Base-by-base conservation (phyloP, 108 stramenopile genomes). In the Cyclotella kingstonii region DNA sequence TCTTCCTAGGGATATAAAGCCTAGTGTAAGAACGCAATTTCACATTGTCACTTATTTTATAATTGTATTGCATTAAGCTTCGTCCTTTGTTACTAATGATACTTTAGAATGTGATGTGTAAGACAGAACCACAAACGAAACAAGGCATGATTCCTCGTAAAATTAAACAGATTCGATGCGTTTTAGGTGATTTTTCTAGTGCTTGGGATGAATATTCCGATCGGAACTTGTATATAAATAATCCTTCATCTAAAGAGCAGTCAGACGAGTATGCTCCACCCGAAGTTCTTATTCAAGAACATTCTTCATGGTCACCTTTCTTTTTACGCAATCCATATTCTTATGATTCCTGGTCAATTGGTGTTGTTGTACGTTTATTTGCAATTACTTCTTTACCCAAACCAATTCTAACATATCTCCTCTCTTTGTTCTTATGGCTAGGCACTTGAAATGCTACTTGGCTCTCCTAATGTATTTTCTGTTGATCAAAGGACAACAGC, bases 401-500 rank as follows among this genome's bases (percentile, higher is more conserved):
- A n/a, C n/a, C n/a, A n/a, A n/a, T n/a, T n/a, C n/a, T n/a, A n/a
- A n/a, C n/a, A n/a, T n/a, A n/a, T n/a, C n/a, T n/a, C n/a, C n/a
- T n/a, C 12, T 38, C 36, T 27, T 44, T n/a, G 17, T 23, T 66
- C 4, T 38, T 22, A 31, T 40, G 45, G 34, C 10, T 19, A 53
- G 57, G 84, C 85, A 3, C 76, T 96, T 6, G 97, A 98, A 62
- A 33, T 98, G 36, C 47, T 98, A 2, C 73, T 98, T 2, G 97
- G 97, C 0, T 96, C 95, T 4, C 95, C 97, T 0, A 86, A 95
- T 69, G 95, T 96, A 2, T 97, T 97, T 52, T 80, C 81, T 12
- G 94, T 97, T 17, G 95, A 96, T 57, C 94, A 95, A 45, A 60
- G 96, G 47, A 97, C 96, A 15, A 86, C 77, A 0, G 93, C 91